Conservation (phyloP, 768 basidiomycete genomes). For the Pisolithus marmoratus region DNA sequence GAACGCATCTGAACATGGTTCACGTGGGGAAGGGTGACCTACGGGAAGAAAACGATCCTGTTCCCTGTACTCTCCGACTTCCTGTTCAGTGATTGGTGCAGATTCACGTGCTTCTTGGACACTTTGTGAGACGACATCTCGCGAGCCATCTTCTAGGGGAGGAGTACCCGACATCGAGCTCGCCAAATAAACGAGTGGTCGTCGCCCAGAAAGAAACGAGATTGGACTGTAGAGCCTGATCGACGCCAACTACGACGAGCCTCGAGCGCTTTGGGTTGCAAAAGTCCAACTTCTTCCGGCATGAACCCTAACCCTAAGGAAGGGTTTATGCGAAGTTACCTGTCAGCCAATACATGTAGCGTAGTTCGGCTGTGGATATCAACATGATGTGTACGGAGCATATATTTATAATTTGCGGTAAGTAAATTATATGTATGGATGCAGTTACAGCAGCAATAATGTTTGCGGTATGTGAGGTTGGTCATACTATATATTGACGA, state of each 20-base stretch:
- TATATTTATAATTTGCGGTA: too few relatives aligned
- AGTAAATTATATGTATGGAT: too few relatives aligned
- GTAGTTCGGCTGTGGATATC: neutral
- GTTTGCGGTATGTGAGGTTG: too few relatives aligned
- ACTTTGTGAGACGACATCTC: slow-evolving; percentile 20
- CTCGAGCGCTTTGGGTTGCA: neutral
- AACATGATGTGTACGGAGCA: too few relatives aligned
- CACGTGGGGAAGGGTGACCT: slow-evolving; percentile 21
- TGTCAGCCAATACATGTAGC: neutral
- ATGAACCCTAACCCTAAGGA: slow-evolving; percentile 1
- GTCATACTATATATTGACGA: too few relatives aligned
- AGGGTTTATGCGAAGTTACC: neutral
- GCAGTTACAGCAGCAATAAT: too few relatives aligned
- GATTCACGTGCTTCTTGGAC: slow-evolving; percentile 46
- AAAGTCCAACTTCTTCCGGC: neutral
- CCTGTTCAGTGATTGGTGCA: slow-evolving; percentile 81
- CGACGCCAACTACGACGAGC: neutral
- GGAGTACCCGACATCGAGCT: slow-evolving; percentile 30
- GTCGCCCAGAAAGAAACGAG: too few relatives aligned
- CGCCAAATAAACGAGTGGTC: neutral
- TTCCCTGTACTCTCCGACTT: slow-evolving; percentile 91
- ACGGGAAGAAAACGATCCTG: slow-evolving; percentile 96
- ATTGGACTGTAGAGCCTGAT: too few relatives aligned
- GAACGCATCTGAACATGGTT: neutral
- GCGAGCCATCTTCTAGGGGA: slow-evolving; percentile 36